Evolutionary conservation across 768 basidiomycete species (phyloP), one percentile per base, ranked within the genome.

Genomic region (Pholiota conissans): DNA sequence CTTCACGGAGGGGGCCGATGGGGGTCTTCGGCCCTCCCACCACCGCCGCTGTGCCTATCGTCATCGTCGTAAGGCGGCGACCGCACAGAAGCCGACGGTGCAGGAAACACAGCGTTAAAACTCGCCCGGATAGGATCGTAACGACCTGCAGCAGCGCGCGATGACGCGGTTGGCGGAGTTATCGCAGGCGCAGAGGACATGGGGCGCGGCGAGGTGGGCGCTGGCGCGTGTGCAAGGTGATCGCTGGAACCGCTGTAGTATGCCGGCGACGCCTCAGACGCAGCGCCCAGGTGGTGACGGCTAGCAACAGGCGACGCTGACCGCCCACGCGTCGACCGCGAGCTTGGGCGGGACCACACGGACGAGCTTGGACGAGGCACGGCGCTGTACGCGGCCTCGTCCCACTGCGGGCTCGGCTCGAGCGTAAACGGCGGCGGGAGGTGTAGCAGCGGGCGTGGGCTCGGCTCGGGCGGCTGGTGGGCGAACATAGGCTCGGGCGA

Each of bases 321-420:
- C n/a, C n/a, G n/a, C 16, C 58, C 67, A 28, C 68, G 61, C 9
- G 71, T 67, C 6, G 73, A 69, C 22, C 59, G 67, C 20, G 71
- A 69, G 16, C 58, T 68, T 20, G 68, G 69, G 34, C 64, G 71
- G 16, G 79, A 71, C 73, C 76, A 76, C 42, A 72, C 63, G 11
- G 71, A 69, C 13, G 77, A 71, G 16, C 63, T 59, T 35, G 77
- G 73, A 60, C 77, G 69, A 5, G 76, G 73, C 59, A 67, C 63
- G 8, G 77, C 67, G 24, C 67, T 56, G 65, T 78, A 80, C 0
- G 75, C 65, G 2, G 73, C 68, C 39, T 71, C 74, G 55, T 86
- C 82, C 87, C 88, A 89, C 51, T 83, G 86, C 1, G 87, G 87
- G 52, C 72, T 74, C 2, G 88, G 89, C 66, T 89, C 84, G 3